Base-by-base conservation (phyloP, 108 stramenopile genomes). In the Conticribra weissflogii region DNA sequence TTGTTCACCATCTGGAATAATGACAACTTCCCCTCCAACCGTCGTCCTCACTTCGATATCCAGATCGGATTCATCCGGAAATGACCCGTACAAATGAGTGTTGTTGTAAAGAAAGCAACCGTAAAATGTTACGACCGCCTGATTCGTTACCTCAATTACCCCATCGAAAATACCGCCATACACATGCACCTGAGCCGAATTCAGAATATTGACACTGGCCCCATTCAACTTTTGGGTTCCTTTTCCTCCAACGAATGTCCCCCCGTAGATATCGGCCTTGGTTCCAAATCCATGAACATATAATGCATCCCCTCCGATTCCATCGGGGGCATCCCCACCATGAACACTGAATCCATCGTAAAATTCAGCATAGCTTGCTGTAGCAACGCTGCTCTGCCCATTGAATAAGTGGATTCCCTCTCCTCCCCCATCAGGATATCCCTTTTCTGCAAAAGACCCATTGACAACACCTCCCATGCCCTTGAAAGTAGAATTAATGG, bases 221-320 rank as follows among this genome's bases (percentile, higher is more conserved):
- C 71, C 71, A 63, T 72, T 23, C 30, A 49, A 45, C 48, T 63
- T 12, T 12, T 41, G 8, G 12, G 5, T 63, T 23, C 71, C 71
- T 30, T 51, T 29, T 23, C 71, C 71, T 48, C 55, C 71, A 8
- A 56, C 33, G 45, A 72, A 72, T 32, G 49, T 22, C 0, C 71
- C 71, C 23, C 71, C 71, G 48, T 63, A 63, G 3, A 72, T 72
- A 16, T 53, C 19, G 16, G 62, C 71, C 14, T 56, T 55, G 36
- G 71, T 62, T 47, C 62, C 62, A 54, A 72, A 55, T 49, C 71
- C 71, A 49, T 72, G 61, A 3, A 72, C 71, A 47, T 54, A 45
- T 0, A 72, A 55, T 19, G 71, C 61, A 63, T 72, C 53, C 7
- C 71, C 71, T 9, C 71, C 71, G 24, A 63, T 51, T 7, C 63